phyloP scores from a whole-genome alignment of 108 stramenopile genomes.

The Nannochloropsis salina region DNA sequence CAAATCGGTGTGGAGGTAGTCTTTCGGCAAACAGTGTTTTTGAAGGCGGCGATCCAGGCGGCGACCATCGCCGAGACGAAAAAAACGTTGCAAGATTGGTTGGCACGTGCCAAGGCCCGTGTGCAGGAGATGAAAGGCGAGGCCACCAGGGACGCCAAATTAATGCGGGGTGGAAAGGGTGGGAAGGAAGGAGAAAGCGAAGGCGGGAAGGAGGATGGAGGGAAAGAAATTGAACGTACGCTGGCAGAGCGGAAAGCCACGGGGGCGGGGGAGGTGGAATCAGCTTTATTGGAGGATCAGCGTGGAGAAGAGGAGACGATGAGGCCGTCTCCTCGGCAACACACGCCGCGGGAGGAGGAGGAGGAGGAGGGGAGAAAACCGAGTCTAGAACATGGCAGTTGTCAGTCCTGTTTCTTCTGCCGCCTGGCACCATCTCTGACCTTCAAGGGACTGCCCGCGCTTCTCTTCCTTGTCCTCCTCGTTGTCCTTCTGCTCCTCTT shows the following conservation, averaged over 20 bases:
- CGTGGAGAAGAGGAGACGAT: background rate
- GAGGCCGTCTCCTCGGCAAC: background rate
- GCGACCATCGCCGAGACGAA: background rate
- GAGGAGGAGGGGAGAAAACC: background rate
- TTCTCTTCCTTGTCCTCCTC: background rate
- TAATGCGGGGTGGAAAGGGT: background rate
- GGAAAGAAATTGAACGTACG: background rate
- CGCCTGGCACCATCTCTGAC: background rate
- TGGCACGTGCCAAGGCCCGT: background rate
- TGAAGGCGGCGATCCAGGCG: background rate
- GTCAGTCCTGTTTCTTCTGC: background rate
- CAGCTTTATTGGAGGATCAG: background rate
- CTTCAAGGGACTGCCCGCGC: background rate
- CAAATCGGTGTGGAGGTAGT: slow-evolving; percentile 17
- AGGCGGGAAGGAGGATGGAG: background rate
- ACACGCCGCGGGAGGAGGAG: background rate
- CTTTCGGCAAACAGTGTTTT: slow-evolving; percentile 16
- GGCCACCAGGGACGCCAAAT: background rate
- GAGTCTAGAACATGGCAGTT: background rate
- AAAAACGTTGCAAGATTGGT: slow-evolving; percentile 14
- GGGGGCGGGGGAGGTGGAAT: background rate
- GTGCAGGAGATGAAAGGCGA: slow-evolving; percentile 16
- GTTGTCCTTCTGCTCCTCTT: background rate
- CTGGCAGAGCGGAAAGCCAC: background rate
- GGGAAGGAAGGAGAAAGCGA: background rate